Conservation (phyloP, 78 protist species). For the Dictyostelium capitatum region DNA sequence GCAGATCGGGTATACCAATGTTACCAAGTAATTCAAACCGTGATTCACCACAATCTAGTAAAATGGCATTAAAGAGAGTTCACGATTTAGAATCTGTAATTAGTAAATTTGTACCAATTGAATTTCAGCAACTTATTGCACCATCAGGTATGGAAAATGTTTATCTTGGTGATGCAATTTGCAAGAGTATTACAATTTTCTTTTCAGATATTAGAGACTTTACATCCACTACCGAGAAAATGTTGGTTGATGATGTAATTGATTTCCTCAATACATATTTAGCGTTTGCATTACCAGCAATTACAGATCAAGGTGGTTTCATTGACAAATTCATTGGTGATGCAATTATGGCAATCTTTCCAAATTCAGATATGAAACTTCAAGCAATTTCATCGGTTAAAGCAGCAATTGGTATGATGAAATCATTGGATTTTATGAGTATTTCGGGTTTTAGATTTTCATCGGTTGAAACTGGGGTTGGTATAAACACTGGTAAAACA, state of each 20-base stretch:
- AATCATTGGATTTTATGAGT: constrained; percentile 61
- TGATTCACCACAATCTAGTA: not conserved
- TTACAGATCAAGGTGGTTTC: constrained; percentile 76
- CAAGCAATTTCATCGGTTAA: constrained; percentile 64
- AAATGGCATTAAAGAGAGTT: constrained; percentile 26
- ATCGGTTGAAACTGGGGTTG: constrained; percentile 70
- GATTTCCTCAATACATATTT: constrained; percentile 74
- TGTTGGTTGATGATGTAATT: constrained; percentile 81
- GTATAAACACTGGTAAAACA: constrained; percentile 84
- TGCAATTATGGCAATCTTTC: constrained; percentile 78
- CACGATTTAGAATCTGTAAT: constrained; percentile 61
- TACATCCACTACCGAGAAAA: constrained; percentile 79
- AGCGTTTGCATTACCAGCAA: constrained; percentile 73
- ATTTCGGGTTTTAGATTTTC: constrained; percentile 56
- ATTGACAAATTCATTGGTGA: constrained; percentile 85
- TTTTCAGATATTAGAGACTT: constrained; percentile 82
- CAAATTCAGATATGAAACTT: constrained; percentile 51
- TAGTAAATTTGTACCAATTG: constrained; percentile 75
- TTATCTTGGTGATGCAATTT: constrained; percentile 76
- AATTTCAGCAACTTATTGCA: constrained; percentile 78
- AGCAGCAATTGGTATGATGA: constrained; percentile 82
- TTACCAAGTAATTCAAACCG: not conserved
- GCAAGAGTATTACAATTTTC: constrained; percentile 67
- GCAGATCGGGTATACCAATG: not conserved
- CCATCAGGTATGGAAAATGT: constrained; percentile 80